Conservation (phyloP, 2,329 filamentous ascomycete species). For the Chrysoporthe deuterocubensis region DNA sequence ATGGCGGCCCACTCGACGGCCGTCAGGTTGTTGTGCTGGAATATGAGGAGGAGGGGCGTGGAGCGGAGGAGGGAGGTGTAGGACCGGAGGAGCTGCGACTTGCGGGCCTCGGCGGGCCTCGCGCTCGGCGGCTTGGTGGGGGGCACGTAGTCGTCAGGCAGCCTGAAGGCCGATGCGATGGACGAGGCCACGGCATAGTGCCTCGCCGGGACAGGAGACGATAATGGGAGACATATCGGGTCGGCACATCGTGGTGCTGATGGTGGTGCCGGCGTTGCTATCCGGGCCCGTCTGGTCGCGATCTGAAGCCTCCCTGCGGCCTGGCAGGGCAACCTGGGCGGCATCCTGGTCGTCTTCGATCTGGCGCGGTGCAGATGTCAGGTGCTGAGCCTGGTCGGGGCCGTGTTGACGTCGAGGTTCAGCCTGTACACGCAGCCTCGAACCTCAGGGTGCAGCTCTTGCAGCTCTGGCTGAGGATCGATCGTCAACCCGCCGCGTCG, state of each 20-base stretch:
- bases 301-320: constrained; percentile 24
- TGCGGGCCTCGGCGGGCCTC: constrained; percentile 83
- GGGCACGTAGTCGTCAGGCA: constrained; percentile 57
- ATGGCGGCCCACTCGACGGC: constrained; percentile 76
- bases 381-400: not conserved
- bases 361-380: not conserved
- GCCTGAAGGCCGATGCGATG: constrained; percentile 33
- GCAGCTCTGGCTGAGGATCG: not conserved
- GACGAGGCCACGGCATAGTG: constrained; percentile 34
- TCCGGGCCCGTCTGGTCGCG: constrained; percentile 13
- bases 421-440: not conserved
- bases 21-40: constrained; percentile 72
- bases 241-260: constrained; percentile 18
- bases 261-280: not conserved
- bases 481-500: constrained; percentile 9
- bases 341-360: constrained; percentile 16
- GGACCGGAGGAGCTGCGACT: constrained; percentile 82
- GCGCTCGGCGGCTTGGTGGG: constrained; percentile 85
- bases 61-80: constrained; percentile 89
- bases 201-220: constrained; percentile 21
- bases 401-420: not conserved
- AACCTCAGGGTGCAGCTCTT: not conserved
- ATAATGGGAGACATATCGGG: constrained; percentile 2
- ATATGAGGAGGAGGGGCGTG: constrained; percentile 82
- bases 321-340: constrained; percentile 25